A percentile compares a stretch with the other conserved stretches of the same genome.
Conservation (phyloP, 129 eudicot genomes). For the Pseudognaphalium luteoalbum region DNA sequence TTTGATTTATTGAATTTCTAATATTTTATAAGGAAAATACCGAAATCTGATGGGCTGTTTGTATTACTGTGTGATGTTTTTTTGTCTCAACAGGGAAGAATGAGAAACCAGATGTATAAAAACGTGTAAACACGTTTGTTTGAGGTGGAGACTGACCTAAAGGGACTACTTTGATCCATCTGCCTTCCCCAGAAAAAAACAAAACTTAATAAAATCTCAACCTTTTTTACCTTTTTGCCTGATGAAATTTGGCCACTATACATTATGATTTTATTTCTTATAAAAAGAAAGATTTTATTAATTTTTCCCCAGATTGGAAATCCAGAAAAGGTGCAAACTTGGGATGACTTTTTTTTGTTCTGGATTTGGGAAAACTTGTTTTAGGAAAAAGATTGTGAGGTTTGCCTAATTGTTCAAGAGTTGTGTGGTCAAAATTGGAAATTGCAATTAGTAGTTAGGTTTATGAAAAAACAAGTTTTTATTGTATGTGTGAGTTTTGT, state of each 20-base stretch:
- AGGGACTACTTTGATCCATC: slow-evolving; percentile 29
- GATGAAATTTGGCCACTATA: slow-evolving; percentile 4
- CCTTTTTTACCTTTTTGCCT: background rate
- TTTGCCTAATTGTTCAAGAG: slow-evolving; percentile 25
- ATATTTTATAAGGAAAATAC: slow-evolving; percentile 17
- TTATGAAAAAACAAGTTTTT: slow-evolving; percentile 23
- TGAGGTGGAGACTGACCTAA: slow-evolving; percentile 55
- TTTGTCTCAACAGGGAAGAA: slow-evolving; percentile 72
- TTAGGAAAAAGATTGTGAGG: slow-evolving; percentile 12
- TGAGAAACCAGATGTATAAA: slow-evolving; percentile 50
- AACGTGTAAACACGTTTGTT: slow-evolving; percentile 44
- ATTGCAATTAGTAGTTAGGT: background rate
- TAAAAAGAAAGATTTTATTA: background rate
- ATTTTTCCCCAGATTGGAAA: slow-evolving; percentile 6
- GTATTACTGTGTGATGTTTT: slow-evolving; percentile 45
- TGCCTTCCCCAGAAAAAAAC: slow-evolving; percentile 26
- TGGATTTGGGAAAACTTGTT: slow-evolving; percentile 11
- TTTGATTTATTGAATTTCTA: slow-evolving; percentile 9
- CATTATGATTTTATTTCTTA: background rate
- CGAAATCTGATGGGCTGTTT: slow-evolving; percentile 69
- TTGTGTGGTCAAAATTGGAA: slow-evolving; percentile 29
- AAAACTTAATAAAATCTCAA: background rate
- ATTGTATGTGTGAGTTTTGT: slow-evolving; percentile 18
- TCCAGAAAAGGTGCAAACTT: background rate
- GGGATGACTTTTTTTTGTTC: slow-evolving; percentile 1